Conservation (phyloP, 192 early-diverging fungal species). For the Haplosporangium gracile region DNA sequence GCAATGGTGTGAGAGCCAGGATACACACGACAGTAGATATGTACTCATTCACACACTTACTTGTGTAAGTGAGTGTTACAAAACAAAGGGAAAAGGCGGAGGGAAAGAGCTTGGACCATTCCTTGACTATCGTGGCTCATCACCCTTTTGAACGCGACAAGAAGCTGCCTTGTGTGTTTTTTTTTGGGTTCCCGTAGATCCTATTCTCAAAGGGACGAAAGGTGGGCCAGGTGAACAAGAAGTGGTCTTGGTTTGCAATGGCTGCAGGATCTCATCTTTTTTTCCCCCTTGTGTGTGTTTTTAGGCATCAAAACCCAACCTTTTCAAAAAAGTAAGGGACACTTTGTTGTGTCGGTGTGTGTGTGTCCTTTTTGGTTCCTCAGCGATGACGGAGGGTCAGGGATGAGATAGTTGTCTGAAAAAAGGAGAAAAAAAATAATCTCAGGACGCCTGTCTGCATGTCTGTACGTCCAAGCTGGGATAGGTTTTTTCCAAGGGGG, state of each 20-base stretch:
- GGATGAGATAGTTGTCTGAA: neutral
- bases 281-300: neutral
- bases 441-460: neutral
- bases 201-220: neutral
- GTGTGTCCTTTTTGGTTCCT: neutral
- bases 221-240: neutral
- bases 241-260: neutral
- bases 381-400: neutral
- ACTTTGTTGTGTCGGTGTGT: neutral
- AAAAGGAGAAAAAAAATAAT: neutral
- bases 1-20: no score
- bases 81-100: no score
- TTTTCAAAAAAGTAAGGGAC: neutral
- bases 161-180: no score
- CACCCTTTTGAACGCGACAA: no score
- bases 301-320: neutral
- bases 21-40: no score
- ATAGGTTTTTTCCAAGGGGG: neutral
- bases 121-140: neutral
- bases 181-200: neutral
- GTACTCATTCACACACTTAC: neutral
- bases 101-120: neutral
- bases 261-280: conserved; percentile 5
- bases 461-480: neutral
- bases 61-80: no score